Evolutionary conservation across 108 stramenopile genomes (phyloP), one percentile per base, ranked within the genome.

Genomic region (Mayamaea pseudoterrestris): DNA sequence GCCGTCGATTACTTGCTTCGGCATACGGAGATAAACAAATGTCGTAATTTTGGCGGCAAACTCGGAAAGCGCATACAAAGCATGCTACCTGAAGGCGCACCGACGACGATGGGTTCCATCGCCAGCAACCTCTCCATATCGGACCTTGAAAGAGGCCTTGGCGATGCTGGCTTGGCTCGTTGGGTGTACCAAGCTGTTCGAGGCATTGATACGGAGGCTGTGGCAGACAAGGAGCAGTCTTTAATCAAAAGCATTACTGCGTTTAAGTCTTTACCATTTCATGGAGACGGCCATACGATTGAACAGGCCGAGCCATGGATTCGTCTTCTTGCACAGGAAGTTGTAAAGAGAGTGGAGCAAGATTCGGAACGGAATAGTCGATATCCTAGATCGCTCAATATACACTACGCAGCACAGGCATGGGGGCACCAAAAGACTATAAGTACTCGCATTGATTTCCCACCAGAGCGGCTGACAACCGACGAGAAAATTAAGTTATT

Each of bases 21-120:
- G 1, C 63, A 68, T 30, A 90, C 88, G 14, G 64, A 68, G 35
- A 66, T 90, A 12, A 55, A 51, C 31, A 90, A 90, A 53, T 77
- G 74, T 27, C 66, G 88, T 3, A 69, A 83, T 68, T 66, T 90
- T 34, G 88, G 88, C 27, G 88, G 88, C n/a, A 85, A 85, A 39
- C 41, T 85, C 11, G 88, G 88, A 13, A 80, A 61, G 29, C 68
- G 71, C 2, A 22, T 61, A 5, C 35, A 50, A 28, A 53, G 59
- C 7, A 69, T 83, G 1, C 34, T 71, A 30, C 50, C 53, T 3
- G 36, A 52, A 2, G 46, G 25, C 14, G 23, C 36, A 23, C 20
- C 35, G 2, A 52, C 50, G 3, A 49, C 47, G 21, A 21, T 49
- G 4, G 73, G 67, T 26, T 66, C 63, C 11, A 58, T 76, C 26